Percentiles rank a stretch among this genome's conserved stretches.
phyloP scores from a whole-genome alignment of 73 alveolate species.

The Breviolum minutum region DNA sequence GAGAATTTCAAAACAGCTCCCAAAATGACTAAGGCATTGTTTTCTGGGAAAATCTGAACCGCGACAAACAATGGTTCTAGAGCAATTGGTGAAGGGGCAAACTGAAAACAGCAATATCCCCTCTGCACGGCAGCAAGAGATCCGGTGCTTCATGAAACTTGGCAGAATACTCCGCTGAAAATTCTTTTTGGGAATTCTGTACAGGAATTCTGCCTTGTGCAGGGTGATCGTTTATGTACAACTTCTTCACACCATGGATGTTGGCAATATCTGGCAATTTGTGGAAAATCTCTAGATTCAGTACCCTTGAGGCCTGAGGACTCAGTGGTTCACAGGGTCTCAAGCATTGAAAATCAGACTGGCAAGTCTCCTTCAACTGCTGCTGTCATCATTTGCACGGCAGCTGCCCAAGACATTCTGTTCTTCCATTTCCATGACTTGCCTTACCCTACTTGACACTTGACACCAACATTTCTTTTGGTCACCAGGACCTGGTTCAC shows the following conservation, averaged over 20 bases:
- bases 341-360: background rate
- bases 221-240: background rate
- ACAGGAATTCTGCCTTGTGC: background rate
- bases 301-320: slow-evolving; percentile 31
- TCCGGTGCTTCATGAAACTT: background rate
- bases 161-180: no score
- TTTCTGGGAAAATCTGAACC: no score
- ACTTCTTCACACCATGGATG: background rate
- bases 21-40: background rate
- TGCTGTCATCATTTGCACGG: background rate
- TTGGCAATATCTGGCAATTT: background rate
- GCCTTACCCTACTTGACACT: background rate
- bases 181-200: background rate
- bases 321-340: slow-evolving; percentile 46
- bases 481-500: background rate
- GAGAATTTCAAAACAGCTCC: no score
- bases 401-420: slow-evolving; percentile 7
- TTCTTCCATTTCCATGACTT: background rate
- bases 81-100: background rate
- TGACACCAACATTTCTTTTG: background rate
- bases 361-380: background rate
- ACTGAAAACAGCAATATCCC: no score
- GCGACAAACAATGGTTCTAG: no score
- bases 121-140: background rate
- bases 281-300: slow-evolving; percentile 11